Evolutionary conservation across 768 basidiomycete species (phyloP), one percentile per base, ranked within the genome.

Genomic region (Lentinula lateritia): DNA sequence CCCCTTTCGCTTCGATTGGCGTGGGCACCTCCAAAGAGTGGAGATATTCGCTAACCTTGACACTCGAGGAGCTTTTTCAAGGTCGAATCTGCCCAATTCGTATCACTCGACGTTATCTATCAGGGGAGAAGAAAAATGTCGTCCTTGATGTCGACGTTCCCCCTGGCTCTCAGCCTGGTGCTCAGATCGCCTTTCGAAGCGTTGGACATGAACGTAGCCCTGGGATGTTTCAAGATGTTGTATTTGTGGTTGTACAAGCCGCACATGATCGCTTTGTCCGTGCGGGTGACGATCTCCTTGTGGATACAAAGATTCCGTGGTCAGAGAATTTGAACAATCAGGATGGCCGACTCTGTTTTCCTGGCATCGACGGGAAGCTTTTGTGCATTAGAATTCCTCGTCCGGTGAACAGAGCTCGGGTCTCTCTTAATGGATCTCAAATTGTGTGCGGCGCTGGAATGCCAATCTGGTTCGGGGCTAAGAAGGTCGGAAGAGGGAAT

Each of bases 161-260:
- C 62, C 77, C 84, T 18, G 87, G 88, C 6, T 88, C 83, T 71
- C 82, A 80, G 55, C 73, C 75, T 32, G 86, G 86, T 7, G 86
- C 85, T 20, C 78, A 79, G 62, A 83, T 90, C 38, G 68, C 83
- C 42, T 88, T 86, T 62, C 79, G 81, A 41, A 77, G 80, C n/a
- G 81, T 83, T 7, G 88, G 88, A n/a, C 85, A 89, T 72, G 86
- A 90, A 66, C 75, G 80, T 60, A 75, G 76, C 63, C 78, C 81
- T 60, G 82, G 83, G 12, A 71, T 75, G 10, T 80, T 81, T 56
- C 87, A 90, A 65, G 86, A 89, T 59, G 79, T 90, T 57, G 81
- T 85, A 18, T 90, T 90, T 66, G 71, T 89, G 54, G 74, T 89
- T 35, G 83, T 86, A 65, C 82, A 87, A 67, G 72, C 78, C 20